Evolutionary conservation across 345 rosid genomes (phyloP).

Genomic region (Gossypium stocksii): DNA sequence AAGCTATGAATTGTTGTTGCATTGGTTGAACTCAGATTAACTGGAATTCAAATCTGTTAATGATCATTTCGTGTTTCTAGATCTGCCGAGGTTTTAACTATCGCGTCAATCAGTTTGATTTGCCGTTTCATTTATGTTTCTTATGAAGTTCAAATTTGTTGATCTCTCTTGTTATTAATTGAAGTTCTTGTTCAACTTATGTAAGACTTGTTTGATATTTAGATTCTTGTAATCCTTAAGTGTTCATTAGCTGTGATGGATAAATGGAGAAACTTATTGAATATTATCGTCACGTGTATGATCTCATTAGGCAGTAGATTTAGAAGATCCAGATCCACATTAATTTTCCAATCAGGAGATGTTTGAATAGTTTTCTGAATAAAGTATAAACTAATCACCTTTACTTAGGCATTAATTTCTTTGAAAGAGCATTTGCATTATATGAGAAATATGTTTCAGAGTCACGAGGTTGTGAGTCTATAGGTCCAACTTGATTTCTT

Average conservation of each 20-base stretch:
- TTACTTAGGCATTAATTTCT: neutral
- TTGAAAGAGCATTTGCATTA: neutral
- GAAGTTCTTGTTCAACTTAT: neutral
- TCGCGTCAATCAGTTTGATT: neutral
- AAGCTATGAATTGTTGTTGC: neutral
- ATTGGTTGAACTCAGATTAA: slow-evolving; percentile 1
- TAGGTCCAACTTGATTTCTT: neutral
- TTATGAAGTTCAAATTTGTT: neutral
- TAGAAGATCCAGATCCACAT: neutral
- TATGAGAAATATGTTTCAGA: neutral
- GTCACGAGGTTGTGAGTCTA: neutral
- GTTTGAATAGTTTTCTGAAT: neutral
- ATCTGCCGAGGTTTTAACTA: neutral
- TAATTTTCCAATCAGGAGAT: neutral
- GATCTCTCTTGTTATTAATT: neutral
- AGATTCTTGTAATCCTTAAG: neutral
- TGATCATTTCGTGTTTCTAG: neutral
- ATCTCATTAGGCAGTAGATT: neutral
- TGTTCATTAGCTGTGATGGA: neutral
- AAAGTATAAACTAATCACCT: neutral
- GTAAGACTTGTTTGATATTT: neutral
- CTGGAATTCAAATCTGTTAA: neutral
- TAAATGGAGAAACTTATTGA: neutral
- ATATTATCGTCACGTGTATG: neutral
- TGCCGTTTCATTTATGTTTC: neutral